Evolutionary conservation across 2,329 filamentous ascomycete species (phyloP).

Genomic region (Alternaria infectoria): DNA sequence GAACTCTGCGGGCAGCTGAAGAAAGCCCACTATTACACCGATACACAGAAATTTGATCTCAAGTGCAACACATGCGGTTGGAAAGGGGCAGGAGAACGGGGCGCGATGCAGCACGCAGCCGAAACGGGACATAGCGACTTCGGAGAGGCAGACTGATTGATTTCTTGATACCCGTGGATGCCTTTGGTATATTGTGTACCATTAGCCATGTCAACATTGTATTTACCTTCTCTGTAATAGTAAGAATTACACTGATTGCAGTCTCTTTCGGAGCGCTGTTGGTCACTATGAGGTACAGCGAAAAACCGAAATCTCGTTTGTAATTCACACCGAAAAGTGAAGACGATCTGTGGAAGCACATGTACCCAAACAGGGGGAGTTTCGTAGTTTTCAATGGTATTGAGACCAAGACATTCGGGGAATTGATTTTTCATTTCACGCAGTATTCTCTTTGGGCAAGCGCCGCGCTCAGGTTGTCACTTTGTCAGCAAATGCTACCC

Average conservation of each 20-base stretch:
- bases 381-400: background rate
- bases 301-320: background rate
- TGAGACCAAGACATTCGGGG: background rate
- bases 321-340: background rate
- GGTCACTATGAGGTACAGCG: background rate
- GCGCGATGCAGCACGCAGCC: constrained; percentile 67
- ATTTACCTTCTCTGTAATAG: background rate
- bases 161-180: background rate
- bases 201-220: background rate
- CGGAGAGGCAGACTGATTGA: constrained; percentile 36
- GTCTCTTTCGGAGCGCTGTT: background rate
- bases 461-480: background rate
- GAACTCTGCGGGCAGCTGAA: constrained; percentile 65
- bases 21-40: constrained; percentile 82
- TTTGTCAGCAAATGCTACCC: background rate
- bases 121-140: constrained; percentile 57
- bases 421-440: background rate
- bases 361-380: background rate
- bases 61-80: constrained; percentile 76
- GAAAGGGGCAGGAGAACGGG: constrained; percentile 70
- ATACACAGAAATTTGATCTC: constrained; percentile 80
- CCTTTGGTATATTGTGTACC: background rate
- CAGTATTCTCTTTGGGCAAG: background rate
- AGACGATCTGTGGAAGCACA: background rate
- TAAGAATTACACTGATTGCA: background rate